Conservation (phyloP, 2,329 filamentous ascomycete genomes). For the Penicillium hordei region DNA sequence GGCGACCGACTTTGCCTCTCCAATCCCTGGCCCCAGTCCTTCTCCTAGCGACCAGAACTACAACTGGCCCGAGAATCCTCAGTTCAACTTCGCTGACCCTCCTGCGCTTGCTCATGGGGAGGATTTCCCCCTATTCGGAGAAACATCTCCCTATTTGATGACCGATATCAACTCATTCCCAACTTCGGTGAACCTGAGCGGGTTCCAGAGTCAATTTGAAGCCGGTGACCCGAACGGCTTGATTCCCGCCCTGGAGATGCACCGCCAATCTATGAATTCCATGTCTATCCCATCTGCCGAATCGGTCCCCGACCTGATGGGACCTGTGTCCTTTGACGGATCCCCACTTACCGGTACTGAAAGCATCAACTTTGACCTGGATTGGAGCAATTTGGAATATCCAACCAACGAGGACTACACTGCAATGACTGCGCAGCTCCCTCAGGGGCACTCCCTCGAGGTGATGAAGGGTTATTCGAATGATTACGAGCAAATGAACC, state of each 20-base stretch:
- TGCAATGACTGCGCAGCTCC: conserved; percentile 23
- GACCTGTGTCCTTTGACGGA: conserved; percentile 20
- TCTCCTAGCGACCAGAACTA: conserved; percentile 26
- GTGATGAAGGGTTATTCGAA: conserved; percentile 18
- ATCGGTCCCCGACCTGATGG: conserved; percentile 25
- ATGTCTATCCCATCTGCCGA: conserved; percentile 22
- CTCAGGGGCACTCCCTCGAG: conserved; percentile 11
- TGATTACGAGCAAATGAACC: conserved; percentile 18
- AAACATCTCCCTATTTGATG: conserved; percentile 21
- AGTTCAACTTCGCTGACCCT: conserved; percentile 32
- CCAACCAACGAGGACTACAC: conserved; percentile 27
- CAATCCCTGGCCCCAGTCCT: conserved; percentile 31
- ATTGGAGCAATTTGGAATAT: conserved; percentile 28
- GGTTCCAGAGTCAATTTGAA: conserved; percentile 31
- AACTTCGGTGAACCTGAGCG: conserved; percentile 27
- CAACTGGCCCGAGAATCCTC: conserved; percentile 18
- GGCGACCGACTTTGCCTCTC: conserved; percentile 56
- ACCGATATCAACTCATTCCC: conserved; percentile 23
- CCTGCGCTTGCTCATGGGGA: conserved; percentile 19
- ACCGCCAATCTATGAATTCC: conserved; percentile 27
- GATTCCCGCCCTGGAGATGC: conserved; percentile 27
- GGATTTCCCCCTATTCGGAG: conserved; percentile 31
- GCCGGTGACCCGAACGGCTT: conserved; percentile 30
- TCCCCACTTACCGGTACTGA: conserved; percentile 26
- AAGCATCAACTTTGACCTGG: conserved; percentile 24